A percentile compares a stretch with the other conserved stretches of the same genome.
Evolutionary conservation across 2,329 filamentous ascomycete genomes (phyloP).

Genomic region (Fusarium mexicanum): DNA sequence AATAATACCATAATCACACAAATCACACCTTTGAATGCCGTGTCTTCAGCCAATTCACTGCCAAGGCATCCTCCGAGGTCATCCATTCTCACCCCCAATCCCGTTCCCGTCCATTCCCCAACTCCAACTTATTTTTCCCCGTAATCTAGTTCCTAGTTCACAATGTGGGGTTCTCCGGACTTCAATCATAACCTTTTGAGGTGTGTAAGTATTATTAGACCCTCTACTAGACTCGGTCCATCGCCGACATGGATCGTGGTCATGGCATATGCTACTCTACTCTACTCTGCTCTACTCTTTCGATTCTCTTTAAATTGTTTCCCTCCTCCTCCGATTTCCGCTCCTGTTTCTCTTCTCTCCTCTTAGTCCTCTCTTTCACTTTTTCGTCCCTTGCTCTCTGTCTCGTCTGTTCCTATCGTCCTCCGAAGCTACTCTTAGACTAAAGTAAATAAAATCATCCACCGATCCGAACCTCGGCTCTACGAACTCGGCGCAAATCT

Average conservation of each 20-base stretch:
- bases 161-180: constrained; percentile 36
- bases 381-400: not conserved
- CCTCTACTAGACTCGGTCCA: constrained; percentile 13
- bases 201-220: constrained; percentile 31
- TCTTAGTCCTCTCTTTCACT: constrained; percentile 3
- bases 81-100: constrained; percentile 24
- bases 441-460: constrained; percentile 17
- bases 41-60: not conserved
- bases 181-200: constrained; percentile 11
- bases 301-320: constrained; percentile 24
- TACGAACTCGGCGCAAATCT: constrained; percentile 23
- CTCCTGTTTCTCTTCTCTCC: constrained; percentile 6
- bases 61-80: constrained; percentile 25
- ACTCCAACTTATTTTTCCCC: constrained; percentile 28
- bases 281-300: not conserved
- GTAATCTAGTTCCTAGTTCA: not conserved
- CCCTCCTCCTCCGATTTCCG: constrained; percentile 5
- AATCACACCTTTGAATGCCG: not conserved
- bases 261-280: constrained; percentile 9
- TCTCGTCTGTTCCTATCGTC: not conserved
- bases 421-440: not conserved
- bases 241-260: constrained; percentile 19
- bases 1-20: not conserved
- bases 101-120: constrained; percentile 3
- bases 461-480: constrained; percentile 38